Evolutionary conservation across 2,329 filamentous ascomycete genomes (phyloP).

Genomic region (Xylariales sp.): DNA sequence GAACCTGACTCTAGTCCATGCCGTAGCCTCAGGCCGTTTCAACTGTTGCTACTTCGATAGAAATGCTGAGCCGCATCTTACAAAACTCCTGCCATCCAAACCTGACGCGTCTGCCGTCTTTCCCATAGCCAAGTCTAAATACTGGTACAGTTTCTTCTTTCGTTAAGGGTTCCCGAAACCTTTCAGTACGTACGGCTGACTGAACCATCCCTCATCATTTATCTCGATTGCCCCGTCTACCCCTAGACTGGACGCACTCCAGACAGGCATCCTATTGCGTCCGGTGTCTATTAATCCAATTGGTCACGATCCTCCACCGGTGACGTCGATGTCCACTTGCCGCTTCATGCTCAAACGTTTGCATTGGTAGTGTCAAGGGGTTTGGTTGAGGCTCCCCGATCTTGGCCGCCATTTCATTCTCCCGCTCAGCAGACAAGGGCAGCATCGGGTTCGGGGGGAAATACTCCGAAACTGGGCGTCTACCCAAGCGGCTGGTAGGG

Average conservation of each 20-base stretch:
- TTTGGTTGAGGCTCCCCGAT: background rate
- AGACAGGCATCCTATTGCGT: conserved; percentile 21
- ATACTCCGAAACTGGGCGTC: conserved; percentile 8
- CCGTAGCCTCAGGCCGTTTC: no score
- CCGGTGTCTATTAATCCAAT: conserved; percentile 28
- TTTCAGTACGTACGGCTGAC: no score
- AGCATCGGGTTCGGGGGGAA: conserved; percentile 6
- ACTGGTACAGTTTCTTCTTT: no score
- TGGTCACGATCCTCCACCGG: conserved; percentile 26
- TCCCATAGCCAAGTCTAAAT: no score
- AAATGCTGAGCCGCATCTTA: no score
- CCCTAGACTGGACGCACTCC: background rate
- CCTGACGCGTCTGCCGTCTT: no score
- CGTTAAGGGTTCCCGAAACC: no score
- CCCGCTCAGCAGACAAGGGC: conserved; percentile 9
- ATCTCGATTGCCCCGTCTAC: background rate
- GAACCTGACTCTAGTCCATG: no score
- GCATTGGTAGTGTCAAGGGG: background rate
- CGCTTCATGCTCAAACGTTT: conserved; percentile 10
- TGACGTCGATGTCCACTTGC: conserved; percentile 16
- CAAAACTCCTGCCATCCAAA: no score
- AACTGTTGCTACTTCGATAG: no score
- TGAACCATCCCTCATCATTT: no score
- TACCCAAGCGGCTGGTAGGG: background rate
- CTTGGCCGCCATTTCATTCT: background rate